A percentile compares a stretch with the other conserved stretches of the same genome.
Conservation (phyloP, 176 grass and related monocot genomes). For the Carex cristatella region DNA sequence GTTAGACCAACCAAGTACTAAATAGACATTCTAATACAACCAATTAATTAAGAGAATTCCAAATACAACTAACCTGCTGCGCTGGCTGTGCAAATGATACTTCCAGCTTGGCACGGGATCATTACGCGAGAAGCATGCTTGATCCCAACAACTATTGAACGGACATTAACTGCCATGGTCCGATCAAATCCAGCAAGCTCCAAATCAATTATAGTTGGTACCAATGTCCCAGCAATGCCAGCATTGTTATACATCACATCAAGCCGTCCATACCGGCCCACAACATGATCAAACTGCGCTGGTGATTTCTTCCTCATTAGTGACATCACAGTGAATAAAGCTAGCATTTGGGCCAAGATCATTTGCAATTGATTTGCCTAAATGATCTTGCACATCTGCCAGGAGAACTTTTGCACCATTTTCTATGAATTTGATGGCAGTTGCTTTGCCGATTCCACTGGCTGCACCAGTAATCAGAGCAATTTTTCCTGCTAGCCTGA, state of each 20-base stretch:
- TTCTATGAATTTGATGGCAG: constrained; percentile 41
- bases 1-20: neutral
- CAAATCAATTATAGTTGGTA: constrained; percentile 1
- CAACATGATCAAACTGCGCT: constrained; percentile 38
- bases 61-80: constrained; percentile 23
- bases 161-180: constrained; percentile 53
- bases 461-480: constrained; percentile 53
- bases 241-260: constrained; percentile 78
- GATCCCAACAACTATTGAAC: constrained; percentile 41
- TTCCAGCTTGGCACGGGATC: constrained; percentile 41
- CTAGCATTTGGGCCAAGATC: constrained; percentile 37
- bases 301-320: constrained; percentile 43
- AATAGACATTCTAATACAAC: neutral
- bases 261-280: constrained; percentile 41
- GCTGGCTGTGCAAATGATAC: constrained; percentile 67
- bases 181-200: constrained; percentile 70
- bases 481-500: constrained; percentile 41
- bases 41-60: neutral
- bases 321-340: constrained; percentile 49
- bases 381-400: constrained; percentile 50
- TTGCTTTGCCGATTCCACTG: constrained; percentile 48
- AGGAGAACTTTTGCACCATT: constrained; percentile 51
- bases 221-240: neutral
- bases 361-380: constrained; percentile 16
- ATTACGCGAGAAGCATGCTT: constrained; percentile 86